Evolutionary conservation across 2,329 filamentous ascomycete species (phyloP), one percentile per base, ranked within the genome.

Genomic region (Fusarium palustre): DNA sequence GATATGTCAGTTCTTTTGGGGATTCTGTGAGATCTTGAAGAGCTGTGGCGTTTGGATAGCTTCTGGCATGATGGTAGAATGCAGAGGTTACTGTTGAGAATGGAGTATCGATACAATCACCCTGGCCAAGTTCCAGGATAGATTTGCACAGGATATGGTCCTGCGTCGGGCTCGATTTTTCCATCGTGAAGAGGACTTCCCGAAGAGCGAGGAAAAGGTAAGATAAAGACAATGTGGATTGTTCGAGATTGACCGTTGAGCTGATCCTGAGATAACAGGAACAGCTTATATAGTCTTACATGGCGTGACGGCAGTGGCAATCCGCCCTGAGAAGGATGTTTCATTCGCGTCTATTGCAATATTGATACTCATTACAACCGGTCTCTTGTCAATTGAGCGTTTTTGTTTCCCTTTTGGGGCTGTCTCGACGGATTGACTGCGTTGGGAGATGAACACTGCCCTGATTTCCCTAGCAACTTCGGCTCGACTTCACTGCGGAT

Each of bases 1-100:
- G 67, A 69, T 86, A 86, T 7, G 83, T 83, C 55, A 85, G 73
- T 52, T 78, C 76, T 20, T 70, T 75, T 5, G 69, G 60, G 12
- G 66, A 56, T n/a, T 60, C 68, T 11, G 79, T 76, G 36, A 80
- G 63, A 69, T 80, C 74, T 59, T 79, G 78, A 22, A 83, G 76
- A 16, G 84, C 83, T 31, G 77, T 74, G 49, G 69, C 73, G 25
- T 79, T 72, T 20, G 83, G 82, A 31, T 76, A 75, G 15, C 66
- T 64, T 45, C 76, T 73, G 12, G 79, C 82, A 68, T 79, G 72
- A 41, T 80, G 77, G 31, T 80, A 78, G 66, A 82, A 80, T 20
- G 80, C 78, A 13, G 79, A 70, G 20, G 79, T 81, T 49, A 78
- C 72, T 10, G 80, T 81, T n/a, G 74, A 64, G 65, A 82, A 83